Percentiles rank a stretch among this genome's conserved stretches.
Conservation (phyloP, 192 early-diverging fungal genomes). For the Podila epicladia region DNA sequence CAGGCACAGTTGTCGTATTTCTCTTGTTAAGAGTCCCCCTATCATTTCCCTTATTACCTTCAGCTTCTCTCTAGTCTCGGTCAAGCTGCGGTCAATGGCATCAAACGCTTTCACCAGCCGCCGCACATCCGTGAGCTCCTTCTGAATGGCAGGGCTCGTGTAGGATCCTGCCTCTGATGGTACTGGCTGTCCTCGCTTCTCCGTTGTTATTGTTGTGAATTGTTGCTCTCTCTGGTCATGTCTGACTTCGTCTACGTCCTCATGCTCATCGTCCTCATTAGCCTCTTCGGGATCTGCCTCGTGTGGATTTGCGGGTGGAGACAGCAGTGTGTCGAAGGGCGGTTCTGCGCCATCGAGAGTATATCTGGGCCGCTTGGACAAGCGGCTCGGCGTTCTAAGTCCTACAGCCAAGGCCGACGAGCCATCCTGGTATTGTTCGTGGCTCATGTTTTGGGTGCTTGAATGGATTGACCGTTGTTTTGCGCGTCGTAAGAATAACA, state of each 20-base stretch:
- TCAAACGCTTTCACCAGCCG: constrained; percentile 26
- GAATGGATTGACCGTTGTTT: too few relatives aligned
- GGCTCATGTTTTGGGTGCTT: neutral
- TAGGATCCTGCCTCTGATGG: neutral
- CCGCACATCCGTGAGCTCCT: constrained; percentile 25
- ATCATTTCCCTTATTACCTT: constrained; percentile 10
- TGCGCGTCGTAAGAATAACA: too few relatives aligned
- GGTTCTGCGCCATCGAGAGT: neutral
- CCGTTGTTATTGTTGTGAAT: neutral
- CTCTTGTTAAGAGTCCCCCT: neutral
- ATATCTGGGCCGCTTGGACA: constrained; percentile 32
- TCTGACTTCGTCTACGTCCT: too few relatives aligned
- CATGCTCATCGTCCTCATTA: too few relatives aligned
- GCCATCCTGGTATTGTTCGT: neutral
- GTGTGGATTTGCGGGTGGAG: neutral
- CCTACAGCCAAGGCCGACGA: neutral
- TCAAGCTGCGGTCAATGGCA: constrained; percentile 30
- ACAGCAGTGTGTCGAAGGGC: neutral
- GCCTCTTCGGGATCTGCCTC: neutral
- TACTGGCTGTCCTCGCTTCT: neutral
- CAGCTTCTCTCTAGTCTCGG: constrained; percentile 36
- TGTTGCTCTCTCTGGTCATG: too few relatives aligned
- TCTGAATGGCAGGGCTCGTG: neutral
- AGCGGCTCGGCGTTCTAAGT: constrained; percentile 16
- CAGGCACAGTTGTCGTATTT: neutral